Evolutionary conservation across 768 basidiomycete genomes (phyloP).

Genomic region (Boletus pseudo-olivaceus): DNA sequence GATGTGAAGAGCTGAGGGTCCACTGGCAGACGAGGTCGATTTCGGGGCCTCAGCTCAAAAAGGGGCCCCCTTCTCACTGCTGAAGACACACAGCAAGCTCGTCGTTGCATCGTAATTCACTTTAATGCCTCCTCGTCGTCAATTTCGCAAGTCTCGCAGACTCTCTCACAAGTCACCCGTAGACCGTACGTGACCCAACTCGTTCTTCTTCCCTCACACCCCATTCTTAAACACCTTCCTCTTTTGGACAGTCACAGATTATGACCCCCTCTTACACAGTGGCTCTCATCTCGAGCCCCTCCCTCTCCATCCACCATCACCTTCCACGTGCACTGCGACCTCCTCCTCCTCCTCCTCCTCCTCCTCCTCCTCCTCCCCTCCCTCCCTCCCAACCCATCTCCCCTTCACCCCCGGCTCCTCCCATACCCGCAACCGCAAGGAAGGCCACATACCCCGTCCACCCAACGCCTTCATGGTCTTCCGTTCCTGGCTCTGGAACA

Average conservation of each 20-base stretch:
- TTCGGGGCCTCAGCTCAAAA: slow-evolving; percentile 31
- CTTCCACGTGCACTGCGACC: slow-evolving; percentile 14
- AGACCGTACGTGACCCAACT: neutral
- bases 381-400: slow-evolving; percentile 24
- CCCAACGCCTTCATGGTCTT: slow-evolving; percentile 86
- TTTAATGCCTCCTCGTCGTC: slow-evolving; percentile 33
- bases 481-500: slow-evolving; percentile 63
- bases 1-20: slow-evolving; percentile 31
- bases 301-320: slow-evolving; percentile 15
- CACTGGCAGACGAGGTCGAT: slow-evolving; percentile 14
- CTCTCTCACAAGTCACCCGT: slow-evolving; percentile 39
- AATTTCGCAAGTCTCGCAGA: slow-evolving; percentile 42
- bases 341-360: slow-evolving; percentile 16
- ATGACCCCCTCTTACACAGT: slow-evolving; percentile 24
- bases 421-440: slow-evolving; percentile 39
- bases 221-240: slow-evolving; percentile 34
- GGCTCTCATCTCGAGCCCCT: slow-evolving; percentile 12
- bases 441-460: slow-evolving; percentile 66
- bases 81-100: slow-evolving; percentile 6
- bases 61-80: slow-evolving; percentile 14
- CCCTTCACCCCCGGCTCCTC: slow-evolving; percentile 34
- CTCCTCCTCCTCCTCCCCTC: slow-evolving; percentile 16
- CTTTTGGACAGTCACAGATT: slow-evolving; percentile 31
- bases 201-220: too few species aligned
- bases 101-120: neutral